Evolutionary conservation across 1,284 basidiomycete genomes (phyloP).

Genomic region (Lentinula novae-zelandiae): DNA sequence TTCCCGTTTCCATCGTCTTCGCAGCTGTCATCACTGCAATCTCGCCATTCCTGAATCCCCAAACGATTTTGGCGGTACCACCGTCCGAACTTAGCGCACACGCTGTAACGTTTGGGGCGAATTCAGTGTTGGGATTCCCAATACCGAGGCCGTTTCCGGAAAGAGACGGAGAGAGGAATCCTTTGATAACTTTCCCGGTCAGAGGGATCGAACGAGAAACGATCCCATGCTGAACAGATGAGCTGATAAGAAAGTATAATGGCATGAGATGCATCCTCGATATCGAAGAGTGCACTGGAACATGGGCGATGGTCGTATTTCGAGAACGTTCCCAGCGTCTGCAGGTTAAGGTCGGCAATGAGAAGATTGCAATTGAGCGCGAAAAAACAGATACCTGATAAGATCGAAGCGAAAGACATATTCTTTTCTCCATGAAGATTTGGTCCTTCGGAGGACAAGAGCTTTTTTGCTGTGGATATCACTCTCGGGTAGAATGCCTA

Average conservation of each 20-base stretch:
- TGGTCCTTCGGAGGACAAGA: slow-evolving; percentile 54
- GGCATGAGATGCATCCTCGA: slow-evolving; percentile 57
- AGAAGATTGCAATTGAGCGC: background rate
- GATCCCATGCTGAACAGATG: slow-evolving; percentile 68
- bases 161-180: slow-evolving; percentile 68
- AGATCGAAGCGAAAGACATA: slow-evolving; percentile 54
- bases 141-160: slow-evolving; percentile 60
- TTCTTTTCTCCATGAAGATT: slow-evolving; percentile 66
- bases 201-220: slow-evolving; percentile 74
- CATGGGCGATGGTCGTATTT: slow-evolving; percentile 56
- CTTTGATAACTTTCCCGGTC: slow-evolving; percentile 66
- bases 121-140: slow-evolving; percentile 77
- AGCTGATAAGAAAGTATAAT: slow-evolving; percentile 55
- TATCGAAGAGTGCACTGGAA: slow-evolving; percentile 54
- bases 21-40: slow-evolving; percentile 59
- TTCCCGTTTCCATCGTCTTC: slow-evolving; percentile 53
- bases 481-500: slow-evolving; percentile 62
- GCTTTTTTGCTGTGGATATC: slow-evolving; percentile 40
- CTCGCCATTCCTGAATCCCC: slow-evolving; percentile 75
- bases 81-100: slow-evolving; percentile 59
- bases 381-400: slow-evolving; percentile 37
- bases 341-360: slow-evolving; percentile 11
- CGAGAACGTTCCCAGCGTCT: slow-evolving; percentile 75
- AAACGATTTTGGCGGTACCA: slow-evolving; percentile 65
- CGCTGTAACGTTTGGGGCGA: slow-evolving; percentile 62